Percentiles rank a stretch among this genome's conserved stretches.
phyloP scores from a whole-genome alignment of 768 basidiomycete genomes.

The Holtermannia corniformis region DNA sequence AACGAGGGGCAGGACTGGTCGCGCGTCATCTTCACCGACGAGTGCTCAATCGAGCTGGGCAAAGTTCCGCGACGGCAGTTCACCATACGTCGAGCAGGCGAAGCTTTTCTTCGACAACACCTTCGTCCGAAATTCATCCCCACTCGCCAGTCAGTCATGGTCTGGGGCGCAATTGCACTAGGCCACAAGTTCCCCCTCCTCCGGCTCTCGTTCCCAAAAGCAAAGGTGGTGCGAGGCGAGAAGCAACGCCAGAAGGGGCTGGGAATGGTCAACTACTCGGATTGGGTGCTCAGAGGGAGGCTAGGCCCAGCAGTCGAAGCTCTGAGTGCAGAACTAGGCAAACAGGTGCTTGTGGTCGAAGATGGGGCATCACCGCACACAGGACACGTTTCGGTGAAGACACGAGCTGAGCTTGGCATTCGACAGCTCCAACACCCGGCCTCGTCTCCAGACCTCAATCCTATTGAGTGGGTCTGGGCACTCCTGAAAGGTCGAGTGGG shows the following conservation, averaged over 20 bases:
- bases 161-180: not conserved
- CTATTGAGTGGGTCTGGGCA: not conserved
- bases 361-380: not conserved
- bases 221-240: not conserved
- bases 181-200: not conserved
- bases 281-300: too few relatives aligned
- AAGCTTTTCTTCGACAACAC: not conserved
- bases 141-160: not conserved
- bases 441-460: not conserved
- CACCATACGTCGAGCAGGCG: not conserved
- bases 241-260: not conserved
- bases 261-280: not conserved
- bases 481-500: not conserved
- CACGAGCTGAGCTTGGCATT: not conserved
- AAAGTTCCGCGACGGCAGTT: not conserved
- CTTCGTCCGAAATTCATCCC: not conserved
- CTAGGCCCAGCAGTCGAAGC: too few relatives aligned
- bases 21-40: slow-evolving; percentile 1
- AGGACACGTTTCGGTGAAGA: not conserved
- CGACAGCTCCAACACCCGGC: not conserved
- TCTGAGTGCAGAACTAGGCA: not conserved
- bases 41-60: not conserved
- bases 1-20: not conserved
- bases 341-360: not conserved
- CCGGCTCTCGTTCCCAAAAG: not conserved